Conservation (phyloP, 768 basidiomycete species). For the Tricholoma terreum region DNA sequence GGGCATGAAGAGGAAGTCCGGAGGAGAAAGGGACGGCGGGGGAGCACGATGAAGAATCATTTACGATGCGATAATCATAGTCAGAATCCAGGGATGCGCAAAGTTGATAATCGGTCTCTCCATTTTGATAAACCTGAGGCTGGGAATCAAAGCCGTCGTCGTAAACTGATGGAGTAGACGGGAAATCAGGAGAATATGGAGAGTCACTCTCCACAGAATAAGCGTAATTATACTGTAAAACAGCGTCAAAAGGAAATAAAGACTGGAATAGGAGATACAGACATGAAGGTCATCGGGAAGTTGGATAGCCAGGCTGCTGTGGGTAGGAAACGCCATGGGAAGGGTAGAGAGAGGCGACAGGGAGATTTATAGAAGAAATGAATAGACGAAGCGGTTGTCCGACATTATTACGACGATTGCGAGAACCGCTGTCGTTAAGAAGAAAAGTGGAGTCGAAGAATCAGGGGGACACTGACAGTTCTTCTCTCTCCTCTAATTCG, state of each 20-base stretch:
- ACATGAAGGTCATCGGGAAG: conserved; percentile 2
- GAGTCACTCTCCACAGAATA: conserved; percentile 4
- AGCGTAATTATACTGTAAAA: conserved; percentile 1
- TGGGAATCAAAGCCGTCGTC: not conserved
- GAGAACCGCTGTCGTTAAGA: not conserved
- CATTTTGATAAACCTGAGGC: not conserved
- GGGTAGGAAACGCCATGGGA: conserved; percentile 1
- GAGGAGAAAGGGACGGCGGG: conserved; percentile 14
- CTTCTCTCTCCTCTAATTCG: too few species aligned
- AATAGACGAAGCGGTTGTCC: not conserved
- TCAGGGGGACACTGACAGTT: not conserved
- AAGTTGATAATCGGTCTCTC: not conserved
- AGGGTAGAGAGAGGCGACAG: not conserved
- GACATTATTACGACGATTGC: not conserved
- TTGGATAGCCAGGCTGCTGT: not conserved
- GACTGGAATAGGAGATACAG: conserved; percentile 36
- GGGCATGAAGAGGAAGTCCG: conserved; percentile 26
- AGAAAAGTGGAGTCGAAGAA: conserved; percentile 8
- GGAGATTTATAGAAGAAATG: not conserved
- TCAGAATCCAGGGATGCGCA: not conserved
- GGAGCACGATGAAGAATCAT: conserved; percentile 14
- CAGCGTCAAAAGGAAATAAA: conserved; percentile 21
- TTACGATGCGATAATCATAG: not conserved
- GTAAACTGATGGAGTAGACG: not conserved
- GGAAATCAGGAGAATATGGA: conserved; percentile 6